Evolutionary conservation across 208 protist genomes (phyloP).

Genomic region (Trypanosomatidae sp.): DNA sequence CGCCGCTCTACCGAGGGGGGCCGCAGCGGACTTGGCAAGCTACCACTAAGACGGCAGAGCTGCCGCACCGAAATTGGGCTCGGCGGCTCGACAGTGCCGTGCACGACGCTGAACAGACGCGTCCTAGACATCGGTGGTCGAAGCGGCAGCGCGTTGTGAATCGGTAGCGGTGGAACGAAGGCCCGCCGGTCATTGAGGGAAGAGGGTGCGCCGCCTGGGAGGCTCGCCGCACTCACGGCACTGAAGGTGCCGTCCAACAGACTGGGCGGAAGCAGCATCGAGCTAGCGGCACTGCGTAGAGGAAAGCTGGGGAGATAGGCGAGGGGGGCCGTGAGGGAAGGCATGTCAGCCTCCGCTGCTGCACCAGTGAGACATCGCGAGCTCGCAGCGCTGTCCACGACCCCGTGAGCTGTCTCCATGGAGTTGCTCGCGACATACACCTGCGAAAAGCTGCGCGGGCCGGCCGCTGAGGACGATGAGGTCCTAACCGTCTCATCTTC

Average conservation of each 20-base stretch:
- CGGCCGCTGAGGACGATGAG: constrained; percentile 1
- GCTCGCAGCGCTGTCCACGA: neutral
- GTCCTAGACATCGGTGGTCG: constrained; percentile 9
- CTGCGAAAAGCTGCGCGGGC: constrained; percentile 14
- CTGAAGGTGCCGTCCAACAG: constrained; percentile 13
- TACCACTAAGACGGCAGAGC: constrained; percentile 32
- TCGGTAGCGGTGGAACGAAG: constrained; percentile 14
- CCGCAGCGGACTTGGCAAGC: constrained; percentile 16
- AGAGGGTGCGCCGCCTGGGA: constrained; percentile 17
- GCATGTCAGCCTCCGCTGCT: neutral
- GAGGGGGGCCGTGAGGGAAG: neutral
- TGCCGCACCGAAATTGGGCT: constrained; percentile 53
- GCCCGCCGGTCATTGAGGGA: constrained; percentile 2
- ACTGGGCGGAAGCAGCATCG: constrained; percentile 11
- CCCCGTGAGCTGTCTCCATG: neutral
- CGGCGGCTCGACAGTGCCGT: constrained; percentile 40
- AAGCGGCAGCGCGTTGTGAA: constrained; percentile 18
- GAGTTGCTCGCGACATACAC: constrained; percentile 9
- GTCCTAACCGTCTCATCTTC: constrained; percentile 5
- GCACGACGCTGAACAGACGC: constrained; percentile 71
- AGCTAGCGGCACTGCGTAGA: constrained; percentile 13
- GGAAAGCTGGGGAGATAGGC: neutral
- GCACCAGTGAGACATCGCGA: constrained; percentile 1
- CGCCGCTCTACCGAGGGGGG: constrained; percentile 23
- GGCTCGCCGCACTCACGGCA: constrained; percentile 15